These are phyloP conservation scores for Rhizopus arrhizus DNA, from an alignment of 371 early-diverging fungal genomes.

Conservation along the genomic window DNA sequence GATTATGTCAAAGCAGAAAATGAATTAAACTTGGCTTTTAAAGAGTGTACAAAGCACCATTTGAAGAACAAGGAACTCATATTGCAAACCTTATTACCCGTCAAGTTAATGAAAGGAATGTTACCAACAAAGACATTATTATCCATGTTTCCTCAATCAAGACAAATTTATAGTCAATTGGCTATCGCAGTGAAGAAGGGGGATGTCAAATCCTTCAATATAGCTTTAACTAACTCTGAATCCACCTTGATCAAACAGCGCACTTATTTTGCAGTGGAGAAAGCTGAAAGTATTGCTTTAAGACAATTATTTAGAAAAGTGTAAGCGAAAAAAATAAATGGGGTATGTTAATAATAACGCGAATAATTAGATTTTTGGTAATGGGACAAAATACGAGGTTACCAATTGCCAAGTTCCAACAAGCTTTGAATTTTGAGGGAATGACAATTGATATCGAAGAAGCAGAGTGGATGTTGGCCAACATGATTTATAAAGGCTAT, in stretches of 20 bases:
- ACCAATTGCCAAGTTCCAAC: conserved; percentile 55
- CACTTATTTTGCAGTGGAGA: conserved; percentile 79
- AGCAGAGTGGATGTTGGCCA: conserved; percentile 65
- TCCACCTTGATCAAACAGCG: conserved; percentile 63
- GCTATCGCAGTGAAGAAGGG: conserved; percentile 68
- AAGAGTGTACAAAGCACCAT: conserved; percentile 58
- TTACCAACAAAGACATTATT: conserved; percentile 65
- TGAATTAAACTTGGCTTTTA: conserved; percentile 70
- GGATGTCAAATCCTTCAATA: conserved; percentile 72
- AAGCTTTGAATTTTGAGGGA: conserved; percentile 54
- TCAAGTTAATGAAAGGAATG: conserved; percentile 65
- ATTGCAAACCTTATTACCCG: conserved; percentile 75
- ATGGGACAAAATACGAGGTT: conserved; percentile 55
- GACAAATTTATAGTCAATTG: conserved; percentile 61
- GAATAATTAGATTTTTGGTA: conserved; percentile 49
- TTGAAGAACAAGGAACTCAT: conserved; percentile 68
- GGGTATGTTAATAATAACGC: background rate
- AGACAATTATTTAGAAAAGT: conserved; percentile 79
- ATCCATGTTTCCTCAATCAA: conserved; percentile 58
- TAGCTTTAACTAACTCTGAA: conserved; percentile 54
- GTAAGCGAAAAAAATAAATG: conserved; percentile 43
- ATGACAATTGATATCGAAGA: conserved; percentile 51
- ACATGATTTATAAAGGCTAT: conserved; percentile 82
- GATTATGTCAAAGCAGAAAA: conserved; percentile 74
- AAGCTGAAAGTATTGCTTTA: conserved; percentile 68